phyloP scores from a whole-genome alignment of 2,329 filamentous ascomycete species.

The Cladosporium sp. region DNA sequence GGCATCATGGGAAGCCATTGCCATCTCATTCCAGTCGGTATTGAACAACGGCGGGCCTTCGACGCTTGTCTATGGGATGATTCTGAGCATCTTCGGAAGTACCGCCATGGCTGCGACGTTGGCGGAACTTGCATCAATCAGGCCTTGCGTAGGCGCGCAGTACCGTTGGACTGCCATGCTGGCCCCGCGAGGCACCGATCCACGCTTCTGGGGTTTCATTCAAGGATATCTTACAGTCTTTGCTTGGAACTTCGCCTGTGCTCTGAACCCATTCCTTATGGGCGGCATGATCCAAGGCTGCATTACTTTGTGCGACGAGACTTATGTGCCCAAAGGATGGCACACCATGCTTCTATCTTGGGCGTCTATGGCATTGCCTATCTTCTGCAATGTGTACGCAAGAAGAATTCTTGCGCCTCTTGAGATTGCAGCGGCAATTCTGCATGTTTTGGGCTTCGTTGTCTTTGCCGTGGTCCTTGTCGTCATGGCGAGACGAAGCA shows the following conservation, averaged over 20 bases:
- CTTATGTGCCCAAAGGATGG: neutral
- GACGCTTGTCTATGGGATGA: slow-evolving; percentile 28
- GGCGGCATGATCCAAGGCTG: slow-evolving; percentile 1
- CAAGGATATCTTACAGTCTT: slow-evolving; percentile 8
- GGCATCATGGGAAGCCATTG: slow-evolving; percentile 20
- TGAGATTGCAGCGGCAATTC: slow-evolving; percentile 40
- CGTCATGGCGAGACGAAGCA: slow-evolving; percentile 37
- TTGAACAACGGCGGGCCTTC: slow-evolving; percentile 24
- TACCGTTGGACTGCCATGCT: neutral
- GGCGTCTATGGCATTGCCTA: neutral
- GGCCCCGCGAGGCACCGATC: neutral
- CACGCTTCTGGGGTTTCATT: slow-evolving; percentile 11
- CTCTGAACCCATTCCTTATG: neutral
- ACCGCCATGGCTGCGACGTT: neutral
- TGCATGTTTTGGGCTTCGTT: slow-evolving; percentile 40
- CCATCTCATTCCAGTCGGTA: neutral
- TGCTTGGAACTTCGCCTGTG: neutral
- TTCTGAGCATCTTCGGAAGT: slow-evolving; percentile 31
- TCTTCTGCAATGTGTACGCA: neutral
- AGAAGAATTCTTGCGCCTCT: slow-evolving; percentile 38
- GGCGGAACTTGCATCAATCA: slow-evolving; percentile 1
- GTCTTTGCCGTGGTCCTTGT: slow-evolving; percentile 35
- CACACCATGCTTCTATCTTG: slow-evolving; percentile 1
- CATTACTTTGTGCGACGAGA: neutral
- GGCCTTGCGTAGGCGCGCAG: neutral